Conservation (phyloP, 1,139 yeast genomes). For the Candida tunisiensis region DNA sequence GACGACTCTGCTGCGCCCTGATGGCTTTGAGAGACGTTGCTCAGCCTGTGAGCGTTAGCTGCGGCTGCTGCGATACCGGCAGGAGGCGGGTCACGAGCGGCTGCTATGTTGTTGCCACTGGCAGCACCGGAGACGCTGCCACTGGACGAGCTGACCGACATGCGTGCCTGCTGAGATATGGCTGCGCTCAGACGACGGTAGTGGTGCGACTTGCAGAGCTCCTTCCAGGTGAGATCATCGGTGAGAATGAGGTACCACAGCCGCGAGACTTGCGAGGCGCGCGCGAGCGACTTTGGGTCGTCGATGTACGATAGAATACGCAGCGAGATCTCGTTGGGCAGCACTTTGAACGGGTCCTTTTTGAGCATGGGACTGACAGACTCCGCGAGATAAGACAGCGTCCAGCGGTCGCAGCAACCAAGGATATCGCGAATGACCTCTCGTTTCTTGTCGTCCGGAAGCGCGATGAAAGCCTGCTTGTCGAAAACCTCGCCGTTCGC, state of each 20-base stretch:
- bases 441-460: conserved; percentile 7
- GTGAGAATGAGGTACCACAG: conserved; percentile 23
- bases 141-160: conserved; percentile 3
- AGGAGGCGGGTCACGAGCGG: not conserved
- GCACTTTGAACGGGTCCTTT: conserved; percentile 68
- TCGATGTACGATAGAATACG: conserved; percentile 76
- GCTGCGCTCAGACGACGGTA: conserved; percentile 22
- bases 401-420: conserved; percentile 23
- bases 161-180: conserved; percentile 6
- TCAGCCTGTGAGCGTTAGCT: not conserved
- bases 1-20: conserved; percentile 1
- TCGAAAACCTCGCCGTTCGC: no score
- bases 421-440: conserved; percentile 14
- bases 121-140: no score
- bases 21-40: not conserved
- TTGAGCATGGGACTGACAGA: conserved; percentile 64
- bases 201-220: conserved; percentile 22
- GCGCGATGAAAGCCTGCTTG: no score
- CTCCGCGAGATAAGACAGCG: conserved; percentile 51
- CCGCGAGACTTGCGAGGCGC: conserved; percentile 27
- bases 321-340: conserved; percentile 71
- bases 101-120: not conserved
- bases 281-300: conserved; percentile 24
- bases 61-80: no score
- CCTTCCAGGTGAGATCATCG: conserved; percentile 27